Base-by-base conservation (phyloP, 805 yeast genomes). In the Vanderwaltozyma yarrowii region DNA sequence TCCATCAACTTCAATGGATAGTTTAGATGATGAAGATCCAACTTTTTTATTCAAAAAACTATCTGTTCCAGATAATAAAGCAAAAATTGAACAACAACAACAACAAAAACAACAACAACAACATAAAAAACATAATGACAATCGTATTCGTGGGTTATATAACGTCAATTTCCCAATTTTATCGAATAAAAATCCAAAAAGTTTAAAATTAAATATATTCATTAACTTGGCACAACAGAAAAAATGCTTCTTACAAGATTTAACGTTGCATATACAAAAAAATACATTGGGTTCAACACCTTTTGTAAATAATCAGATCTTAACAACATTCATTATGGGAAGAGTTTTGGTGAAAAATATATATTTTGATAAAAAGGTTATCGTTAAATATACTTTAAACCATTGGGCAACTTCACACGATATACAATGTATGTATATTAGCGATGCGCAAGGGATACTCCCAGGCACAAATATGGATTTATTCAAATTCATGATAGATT, bases 311-410 rank as follows among this genome's bases (percentile, higher is more conserved):
- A 17, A 40, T 30, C 38, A 39, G 32, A 16, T 25, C 14, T 34
- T 34, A 34, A 16, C 45, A 27, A 34, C 27, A 30, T 43, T 63
- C 38, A 60, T 87, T 13, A 52, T 74, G 36, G 96, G 96, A 2
- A 78, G 77, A 37, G 66, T 88, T 33, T 83, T 89, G 2, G 96
- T 83, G 20, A 73, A 75, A 50, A 89, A 88, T 62, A 38, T 84
- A 4, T 67, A 80, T 10, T 88, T 67, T 59, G 70, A 74, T 26
- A 88, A 88, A 58, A 53, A 61, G 20, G 80, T 89, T 15, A 70
- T 74, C 13, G 70, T 83, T 13, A 68, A 87, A 38, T 88, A 85
- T 61, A 75, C 95, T 0, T 66, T 77, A 45, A 86, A 89, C 56
- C 62, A 69, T 50, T 88, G 97, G 97, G 64, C 63, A 31, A 78